Percentiles rank a stretch among this genome's conserved stretches.
Evolutionary conservation across 2,329 filamentous ascomycete species (phyloP).

Genomic region (Fusarium virguliforme): DNA sequence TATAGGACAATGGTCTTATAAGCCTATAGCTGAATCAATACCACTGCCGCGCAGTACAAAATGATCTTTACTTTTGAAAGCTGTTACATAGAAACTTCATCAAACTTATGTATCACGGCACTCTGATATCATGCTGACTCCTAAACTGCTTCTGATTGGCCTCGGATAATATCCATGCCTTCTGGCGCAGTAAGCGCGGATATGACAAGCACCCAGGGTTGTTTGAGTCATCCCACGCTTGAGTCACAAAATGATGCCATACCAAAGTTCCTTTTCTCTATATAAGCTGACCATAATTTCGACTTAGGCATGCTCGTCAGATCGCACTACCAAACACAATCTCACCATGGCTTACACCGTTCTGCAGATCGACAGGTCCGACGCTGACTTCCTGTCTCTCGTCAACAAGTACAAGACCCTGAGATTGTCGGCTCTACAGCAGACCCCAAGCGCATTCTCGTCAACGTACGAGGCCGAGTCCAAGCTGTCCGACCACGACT

Average conservation of each 20-base stretch:
- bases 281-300: not conserved
- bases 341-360: not conserved
- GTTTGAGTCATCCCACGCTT: not conserved
- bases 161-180: not conserved
- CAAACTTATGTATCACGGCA: not conserved
- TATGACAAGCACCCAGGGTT: not conserved
- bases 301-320: not conserved
- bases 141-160: not conserved
- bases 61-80: too few relatives aligned
- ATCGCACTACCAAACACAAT: not conserved
- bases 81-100: not conserved
- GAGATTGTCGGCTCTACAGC: not conserved
- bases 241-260: constrained; percentile 5
- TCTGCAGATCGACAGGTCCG: not conserved
- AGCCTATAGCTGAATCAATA: too few relatives aligned
- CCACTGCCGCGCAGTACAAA: not conserved
- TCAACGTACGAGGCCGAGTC: constrained; percentile 2
- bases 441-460: not conserved
- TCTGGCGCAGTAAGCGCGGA: not conserved
- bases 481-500: not conserved
- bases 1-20: too few relatives aligned
- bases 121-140: not conserved
- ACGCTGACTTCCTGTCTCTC: not conserved
- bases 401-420: not conserved
- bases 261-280: not conserved